Evolutionary conservation across 148 eudicot species (phyloP).

Genomic region (Chenopodium quinoa): DNA sequence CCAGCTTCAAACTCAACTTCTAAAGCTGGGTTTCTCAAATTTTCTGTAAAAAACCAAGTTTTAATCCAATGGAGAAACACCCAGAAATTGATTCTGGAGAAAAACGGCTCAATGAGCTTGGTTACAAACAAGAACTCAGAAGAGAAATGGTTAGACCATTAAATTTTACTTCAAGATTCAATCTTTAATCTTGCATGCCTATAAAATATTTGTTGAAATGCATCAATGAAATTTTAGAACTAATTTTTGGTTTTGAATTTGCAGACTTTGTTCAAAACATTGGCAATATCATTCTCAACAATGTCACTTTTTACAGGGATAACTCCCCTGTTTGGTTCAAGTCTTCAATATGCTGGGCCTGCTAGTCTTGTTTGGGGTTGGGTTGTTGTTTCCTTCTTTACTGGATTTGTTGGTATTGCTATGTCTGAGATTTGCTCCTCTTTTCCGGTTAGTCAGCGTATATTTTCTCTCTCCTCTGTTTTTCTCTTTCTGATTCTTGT

Average conservation of each 20-base stretch:
- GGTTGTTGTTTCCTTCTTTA: conserved; percentile 61
- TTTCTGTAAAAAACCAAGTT: not conserved
- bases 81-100: conserved; percentile 59
- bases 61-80: conserved; percentile 21
- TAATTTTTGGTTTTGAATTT: not conserved
- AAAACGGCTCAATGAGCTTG: conserved; percentile 61
- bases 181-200: not conserved
- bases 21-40: conserved; percentile 12
- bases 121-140: conserved; percentile 65
- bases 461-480: not conserved
- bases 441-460: conserved; percentile 42
- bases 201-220: conserved; percentile 4
- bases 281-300: conserved; percentile 66
- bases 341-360: conserved; percentile 59
- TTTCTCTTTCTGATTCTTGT: not conserved
- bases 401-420: conserved; percentile 59
- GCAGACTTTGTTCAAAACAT: conserved; percentile 61
- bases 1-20: conserved; percentile 15
- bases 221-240: not conserved
- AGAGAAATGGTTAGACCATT: conserved; percentile 49
- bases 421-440: conserved; percentile 80
- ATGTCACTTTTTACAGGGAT: conserved; percentile 69
- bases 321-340: conserved; percentile 64
- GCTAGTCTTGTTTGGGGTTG: conserved; percentile 72
- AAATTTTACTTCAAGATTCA: not conserved